Percentiles rank a stretch among this genome's conserved stretches.
These are phyloP conservation scores for Candida sphagnicola DNA, from an alignment of 805 yeast species.

Conservation along the genomic window DNA sequence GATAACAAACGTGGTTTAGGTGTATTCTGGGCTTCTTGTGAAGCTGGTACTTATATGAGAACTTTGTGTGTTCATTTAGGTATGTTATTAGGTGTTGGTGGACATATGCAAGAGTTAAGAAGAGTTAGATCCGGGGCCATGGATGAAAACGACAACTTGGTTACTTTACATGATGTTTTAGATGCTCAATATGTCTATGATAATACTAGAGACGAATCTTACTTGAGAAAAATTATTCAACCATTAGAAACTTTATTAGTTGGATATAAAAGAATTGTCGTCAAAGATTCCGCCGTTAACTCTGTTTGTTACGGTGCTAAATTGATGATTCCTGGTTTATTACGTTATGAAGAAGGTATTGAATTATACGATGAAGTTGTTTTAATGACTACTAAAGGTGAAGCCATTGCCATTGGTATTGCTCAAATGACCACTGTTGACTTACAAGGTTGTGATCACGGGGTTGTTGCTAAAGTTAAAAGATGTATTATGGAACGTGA, in stretches of 20 bases:
- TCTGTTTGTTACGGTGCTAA: conserved; percentile 99
- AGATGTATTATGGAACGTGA: conserved; percentile 99
- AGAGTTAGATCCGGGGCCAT: conserved; percentile 98
- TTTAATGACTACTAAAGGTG: conserved; percentile 97
- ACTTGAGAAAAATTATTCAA: conserved; percentile 87
- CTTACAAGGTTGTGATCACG: conserved; percentile 94
- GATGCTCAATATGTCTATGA: conserved; percentile 99
- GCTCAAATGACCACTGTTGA: conserved; percentile 99
- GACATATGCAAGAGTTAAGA: conserved; percentile 99
- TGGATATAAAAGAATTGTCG: conserved; percentile 96
- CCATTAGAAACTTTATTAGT: conserved; percentile 92
- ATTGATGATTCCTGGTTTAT: conserved; percentile 96
- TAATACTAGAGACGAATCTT: conserved; percentile 94
- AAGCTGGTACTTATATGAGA: conserved; percentile 99
- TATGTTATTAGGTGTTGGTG: conserved; percentile 97
- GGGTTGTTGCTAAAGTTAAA: conserved; percentile 97
- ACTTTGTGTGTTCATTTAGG: conserved; percentile 98
- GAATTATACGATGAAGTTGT: conserved; percentile 98
- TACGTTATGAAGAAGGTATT: conserved; percentile 96
- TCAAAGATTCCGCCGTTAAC: conserved; percentile 89
- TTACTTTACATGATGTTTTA: conserved; percentile 93
- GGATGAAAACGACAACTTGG: conserved; percentile 84
- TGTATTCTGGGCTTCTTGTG: conserved; percentile 99
- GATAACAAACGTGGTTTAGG: conserved; percentile 95
- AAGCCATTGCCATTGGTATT: conserved; percentile 96